These are phyloP conservation scores for Malus sylvestris DNA, from an alignment of 306 rosid genomes.

Conservation along the genomic window DNA sequence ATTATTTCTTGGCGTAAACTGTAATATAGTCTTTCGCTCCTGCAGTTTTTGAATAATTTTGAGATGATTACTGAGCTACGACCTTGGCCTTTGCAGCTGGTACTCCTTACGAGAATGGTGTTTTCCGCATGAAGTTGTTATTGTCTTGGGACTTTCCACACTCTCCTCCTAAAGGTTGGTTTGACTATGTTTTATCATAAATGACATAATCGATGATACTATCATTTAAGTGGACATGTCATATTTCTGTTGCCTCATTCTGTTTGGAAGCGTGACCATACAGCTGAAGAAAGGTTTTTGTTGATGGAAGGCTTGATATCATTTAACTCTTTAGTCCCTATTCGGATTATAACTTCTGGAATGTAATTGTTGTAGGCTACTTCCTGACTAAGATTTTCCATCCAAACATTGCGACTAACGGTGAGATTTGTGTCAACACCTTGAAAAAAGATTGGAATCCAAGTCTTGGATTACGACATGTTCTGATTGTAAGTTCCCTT, in stretches of 20 bases:
- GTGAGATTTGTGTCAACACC: constrained; percentile 98
- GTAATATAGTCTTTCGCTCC: background rate
- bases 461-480: constrained; percentile 85
- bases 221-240: background rate
- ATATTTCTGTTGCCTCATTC: background rate
- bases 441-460: constrained; percentile 98
- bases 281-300: background rate
- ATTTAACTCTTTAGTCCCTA: background rate
- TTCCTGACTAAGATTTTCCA: constrained; percentile 90
- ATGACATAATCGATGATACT: background rate
- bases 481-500: constrained; percentile 61
- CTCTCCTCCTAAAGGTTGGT: constrained; percentile 93
- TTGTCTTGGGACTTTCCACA: constrained; percentile 76
- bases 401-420: constrained; percentile 81
- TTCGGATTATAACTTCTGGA: background rate
- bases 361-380: constrained; percentile 51
- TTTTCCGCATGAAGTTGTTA: constrained; percentile 90
- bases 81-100: constrained; percentile 62
- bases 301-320: background rate
- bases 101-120: constrained; percentile 94
- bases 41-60: background rate
- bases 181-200: background rate
- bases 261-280: background rate
- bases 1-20: background rate
- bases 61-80: constrained; percentile 10